Evolutionary conservation across 805 yeast species (phyloP).

Genomic region (Tetrapisispora arboricola): DNA sequence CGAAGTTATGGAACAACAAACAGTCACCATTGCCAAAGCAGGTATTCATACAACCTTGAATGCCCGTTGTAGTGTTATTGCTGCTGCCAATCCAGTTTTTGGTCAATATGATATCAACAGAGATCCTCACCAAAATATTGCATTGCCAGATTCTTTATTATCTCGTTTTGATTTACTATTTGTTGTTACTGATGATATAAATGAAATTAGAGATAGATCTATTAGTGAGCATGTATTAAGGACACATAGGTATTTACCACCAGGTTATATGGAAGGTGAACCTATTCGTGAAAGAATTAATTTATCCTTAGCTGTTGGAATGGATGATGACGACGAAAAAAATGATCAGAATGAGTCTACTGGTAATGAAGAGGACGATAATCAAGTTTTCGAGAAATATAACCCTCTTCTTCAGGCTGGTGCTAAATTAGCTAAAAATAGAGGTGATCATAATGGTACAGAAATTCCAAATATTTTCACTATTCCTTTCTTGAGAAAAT

Average conservation of each 20-base stretch:
- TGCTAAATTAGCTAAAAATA: constrained; percentile 37
- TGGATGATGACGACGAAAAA: constrained; percentile 38
- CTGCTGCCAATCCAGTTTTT: constrained; percentile 95
- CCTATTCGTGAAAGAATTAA: constrained; percentile 74
- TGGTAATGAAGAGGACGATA: constrained; percentile 37
- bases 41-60: constrained; percentile 94
- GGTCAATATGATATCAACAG: constrained; percentile 95
- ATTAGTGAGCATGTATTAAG: constrained; percentile 91
- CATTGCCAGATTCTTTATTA: constrained; percentile 88
- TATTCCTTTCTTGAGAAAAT: constrained; percentile 81
- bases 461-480: constrained; percentile 44
- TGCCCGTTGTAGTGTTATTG: constrained; percentile 93
- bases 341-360: constrained; percentile 34
- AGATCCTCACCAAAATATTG: constrained; percentile 94
- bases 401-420: constrained; percentile 78
- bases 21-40: constrained; percentile 95
- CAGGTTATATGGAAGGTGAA: constrained; percentile 84
- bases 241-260: constrained; percentile 83
- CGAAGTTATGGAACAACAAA: constrained; percentile 99
- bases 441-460: constrained; percentile 27
- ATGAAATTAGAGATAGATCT: constrained; percentile 71
- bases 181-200: constrained; percentile 91
- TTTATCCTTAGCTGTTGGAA: constrained; percentile 75
- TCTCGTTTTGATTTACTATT: constrained; percentile 95
- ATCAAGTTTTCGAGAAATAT: constrained; percentile 69